Percentiles rank a stretch among this genome's conserved stretches.
These are phyloP conservation scores for Penicillium aurantiogriseum DNA, from an alignment of 2,329 filamentous ascomycete species.

Conservation along the genomic window DNA sequence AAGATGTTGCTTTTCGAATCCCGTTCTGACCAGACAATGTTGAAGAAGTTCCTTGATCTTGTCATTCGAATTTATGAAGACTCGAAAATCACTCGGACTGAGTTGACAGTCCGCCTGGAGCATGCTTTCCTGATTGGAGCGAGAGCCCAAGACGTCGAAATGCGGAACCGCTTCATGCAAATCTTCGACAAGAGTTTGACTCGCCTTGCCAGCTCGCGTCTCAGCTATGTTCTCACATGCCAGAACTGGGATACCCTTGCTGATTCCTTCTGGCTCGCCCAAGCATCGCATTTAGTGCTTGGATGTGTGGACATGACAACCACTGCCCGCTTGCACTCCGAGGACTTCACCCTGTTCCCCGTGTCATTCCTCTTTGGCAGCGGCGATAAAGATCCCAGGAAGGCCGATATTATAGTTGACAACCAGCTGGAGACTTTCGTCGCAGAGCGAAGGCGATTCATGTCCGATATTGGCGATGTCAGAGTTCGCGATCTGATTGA, in stretches of 20 bases:
- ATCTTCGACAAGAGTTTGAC: slow-evolving; percentile 95
- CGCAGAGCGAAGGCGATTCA: slow-evolving; percentile 75
- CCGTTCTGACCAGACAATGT: slow-evolving; percentile 74
- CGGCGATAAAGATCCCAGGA: slow-evolving; percentile 68
- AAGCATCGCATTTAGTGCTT: slow-evolving; percentile 89
- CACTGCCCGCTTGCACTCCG: slow-evolving; percentile 72
- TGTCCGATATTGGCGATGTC: slow-evolving; percentile 78
- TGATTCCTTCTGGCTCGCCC: slow-evolving; percentile 95
- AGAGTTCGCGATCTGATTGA: slow-evolving; percentile 86
- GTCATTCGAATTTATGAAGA: slow-evolving; percentile 99
- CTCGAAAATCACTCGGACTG: slow-evolving; percentile 88
- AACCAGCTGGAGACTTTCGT: slow-evolving; percentile 80
- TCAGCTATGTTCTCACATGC: slow-evolving; percentile 82
- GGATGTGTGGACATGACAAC: slow-evolving; percentile 84
- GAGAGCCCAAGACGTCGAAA: slow-evolving; percentile 86
- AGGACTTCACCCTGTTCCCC: slow-evolving; percentile 79
- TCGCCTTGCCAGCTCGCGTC: slow-evolving; percentile 82
- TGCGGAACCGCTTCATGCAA: slow-evolving; percentile 93
- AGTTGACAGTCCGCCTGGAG: slow-evolving; percentile 95
- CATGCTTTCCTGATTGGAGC: slow-evolving; percentile 97
- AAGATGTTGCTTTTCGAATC: slow-evolving; percentile 98
- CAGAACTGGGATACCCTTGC: slow-evolving; percentile 97
- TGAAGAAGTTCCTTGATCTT: slow-evolving; percentile 90
- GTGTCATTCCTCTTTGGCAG: slow-evolving; percentile 70
- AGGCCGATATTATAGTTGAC: slow-evolving; percentile 69